These are phyloP conservation scores for Cyamopsis tetragonoloba DNA, from an alignment of 306 rosid species.

Conservation along the genomic window DNA sequence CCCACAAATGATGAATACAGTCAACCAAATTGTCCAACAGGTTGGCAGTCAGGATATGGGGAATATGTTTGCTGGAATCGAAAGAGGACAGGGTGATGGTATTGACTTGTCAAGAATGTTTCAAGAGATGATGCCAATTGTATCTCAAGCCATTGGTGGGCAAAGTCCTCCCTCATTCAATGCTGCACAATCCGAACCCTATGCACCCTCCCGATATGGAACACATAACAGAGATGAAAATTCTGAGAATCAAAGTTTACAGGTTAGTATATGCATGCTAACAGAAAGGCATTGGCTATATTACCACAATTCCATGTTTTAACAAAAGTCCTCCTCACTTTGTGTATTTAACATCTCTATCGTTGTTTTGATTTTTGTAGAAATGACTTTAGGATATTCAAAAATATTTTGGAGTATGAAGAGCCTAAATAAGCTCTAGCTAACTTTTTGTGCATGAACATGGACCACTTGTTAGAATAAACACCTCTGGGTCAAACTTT, in stretches of 20 bases:
- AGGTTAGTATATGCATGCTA: constrained; percentile 46
- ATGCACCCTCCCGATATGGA: constrained; percentile 28
- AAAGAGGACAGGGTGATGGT: constrained; percentile 74
- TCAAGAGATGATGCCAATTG: constrained; percentile 98
- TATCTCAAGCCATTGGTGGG: constrained; percentile 73
- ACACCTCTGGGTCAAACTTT: background rate
- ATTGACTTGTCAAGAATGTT: constrained; percentile 79
- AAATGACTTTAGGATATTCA: background rate
- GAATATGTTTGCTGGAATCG: constrained; percentile 66
- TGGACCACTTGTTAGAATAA: background rate
- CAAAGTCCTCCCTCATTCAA: constrained; percentile 40
- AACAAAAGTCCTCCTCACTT: background rate
- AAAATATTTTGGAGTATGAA: background rate
- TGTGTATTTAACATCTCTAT: background rate
- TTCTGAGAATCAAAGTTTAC: constrained; percentile 38
- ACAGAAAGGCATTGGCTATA: background rate
- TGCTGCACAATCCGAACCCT: constrained; percentile 41
- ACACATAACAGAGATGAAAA: constrained; percentile 31
- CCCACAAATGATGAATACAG: constrained; percentile 82
- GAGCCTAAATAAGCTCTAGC: background rate
- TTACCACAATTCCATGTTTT: constrained; percentile 1
- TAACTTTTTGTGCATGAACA: background rate
- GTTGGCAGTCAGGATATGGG: constrained; percentile 73
- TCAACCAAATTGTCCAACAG: constrained; percentile 80
- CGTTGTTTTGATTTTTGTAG: background rate